Conservation (phyloP, 306 rosid genomes). For the Echinosophora koreensis region DNA sequence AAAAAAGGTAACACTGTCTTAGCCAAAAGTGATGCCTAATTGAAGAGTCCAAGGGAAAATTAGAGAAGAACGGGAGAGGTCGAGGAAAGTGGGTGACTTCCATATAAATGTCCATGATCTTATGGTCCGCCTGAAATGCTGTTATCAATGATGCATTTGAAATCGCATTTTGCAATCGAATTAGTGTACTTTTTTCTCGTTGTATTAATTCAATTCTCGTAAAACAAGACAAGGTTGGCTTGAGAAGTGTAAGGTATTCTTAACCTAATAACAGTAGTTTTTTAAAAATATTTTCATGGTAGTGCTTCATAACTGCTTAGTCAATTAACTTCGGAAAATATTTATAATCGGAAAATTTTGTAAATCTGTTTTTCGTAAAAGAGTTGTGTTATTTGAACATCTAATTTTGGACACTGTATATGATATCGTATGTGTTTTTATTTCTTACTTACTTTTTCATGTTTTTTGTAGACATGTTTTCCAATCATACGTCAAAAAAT, state of each 20-base stretch:
- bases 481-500: no score
- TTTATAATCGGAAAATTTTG: no score
- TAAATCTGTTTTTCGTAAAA: no score
- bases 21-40: not conserved
- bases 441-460: no score
- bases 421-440: no score
- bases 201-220: not conserved
- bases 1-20: not conserved
- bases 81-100: not conserved
- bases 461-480: no score
- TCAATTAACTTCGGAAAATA: no score
- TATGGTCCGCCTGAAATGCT: not conserved
- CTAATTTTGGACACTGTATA: no score
- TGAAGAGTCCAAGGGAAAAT: not conserved
- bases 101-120: not conserved
- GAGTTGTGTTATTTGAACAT: no score
- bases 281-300: not conserved
- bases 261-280: not conserved
- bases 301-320: no score
- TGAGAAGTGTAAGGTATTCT: not conserved
- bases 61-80: not conserved
- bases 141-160: not conserved
- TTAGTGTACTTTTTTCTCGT: not conserved
- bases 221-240: not conserved
- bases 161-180: not conserved